Evolutionary conservation across 2,329 filamentous ascomycete genomes (phyloP).

Genomic region (Aspergillus viridinutans): DNA sequence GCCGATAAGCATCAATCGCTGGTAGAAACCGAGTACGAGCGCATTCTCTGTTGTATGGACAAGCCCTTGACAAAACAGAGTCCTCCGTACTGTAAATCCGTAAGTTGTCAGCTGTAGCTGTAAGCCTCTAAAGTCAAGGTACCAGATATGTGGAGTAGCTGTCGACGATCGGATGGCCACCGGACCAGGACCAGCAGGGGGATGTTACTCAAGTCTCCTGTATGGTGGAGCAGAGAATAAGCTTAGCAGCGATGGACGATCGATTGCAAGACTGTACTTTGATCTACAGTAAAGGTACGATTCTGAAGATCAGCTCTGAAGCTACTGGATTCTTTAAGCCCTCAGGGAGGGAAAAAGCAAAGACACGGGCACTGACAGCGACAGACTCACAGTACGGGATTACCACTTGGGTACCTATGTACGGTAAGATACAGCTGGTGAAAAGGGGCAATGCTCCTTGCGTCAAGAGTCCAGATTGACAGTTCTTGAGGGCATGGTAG

Average conservation of each 20-base stretch:
- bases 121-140: no score
- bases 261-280: constrained; percentile 3
- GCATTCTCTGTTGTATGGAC: no score
- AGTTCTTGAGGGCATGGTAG: background rate
- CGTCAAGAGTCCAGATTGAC: background rate
- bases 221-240: constrained; percentile 19
- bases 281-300: background rate
- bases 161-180: constrained; percentile 7
- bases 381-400: background rate
- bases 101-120: no score
- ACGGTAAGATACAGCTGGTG: background rate
- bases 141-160: constrained; percentile 5
- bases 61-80: no score
- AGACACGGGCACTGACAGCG: background rate
- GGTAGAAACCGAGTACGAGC: no score
- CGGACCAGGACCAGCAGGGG: constrained; percentile 8
- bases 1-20: background rate
- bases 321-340: no score
- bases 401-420: background rate
- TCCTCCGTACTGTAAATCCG: no score
- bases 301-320: no score
- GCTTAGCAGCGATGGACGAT: constrained; percentile 17
- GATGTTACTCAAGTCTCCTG: constrained; percentile 10
- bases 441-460: background rate
- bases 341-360: background rate